These are phyloP conservation scores for Daldinia decipiens DNA, from an alignment of 495 filamentous ascomycete genomes.

Conservation along the genomic window DNA sequence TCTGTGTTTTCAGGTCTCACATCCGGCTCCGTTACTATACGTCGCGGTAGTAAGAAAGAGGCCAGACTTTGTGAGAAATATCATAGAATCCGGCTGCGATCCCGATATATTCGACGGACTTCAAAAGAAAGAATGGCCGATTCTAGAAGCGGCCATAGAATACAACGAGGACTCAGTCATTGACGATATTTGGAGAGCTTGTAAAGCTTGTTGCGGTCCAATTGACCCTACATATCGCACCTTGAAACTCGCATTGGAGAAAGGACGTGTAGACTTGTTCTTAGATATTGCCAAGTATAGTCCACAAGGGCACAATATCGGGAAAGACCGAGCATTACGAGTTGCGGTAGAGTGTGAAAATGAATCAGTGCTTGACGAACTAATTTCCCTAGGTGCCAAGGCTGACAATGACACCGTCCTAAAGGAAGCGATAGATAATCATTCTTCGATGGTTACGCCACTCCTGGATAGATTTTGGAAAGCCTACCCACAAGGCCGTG, in stretches of 20 bases:
- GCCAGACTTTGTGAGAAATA: neutral
- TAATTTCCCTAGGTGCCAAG: neutral
- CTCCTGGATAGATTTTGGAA: neutral
- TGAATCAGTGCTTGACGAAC: neutral
- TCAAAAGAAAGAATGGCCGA: fast-evolving
- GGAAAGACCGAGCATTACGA: neutral
- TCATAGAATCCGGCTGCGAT: neutral
- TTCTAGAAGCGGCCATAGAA: neutral
- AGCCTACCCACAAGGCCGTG: neutral
- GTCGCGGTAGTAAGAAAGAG: neutral
- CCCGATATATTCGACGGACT: neutral
- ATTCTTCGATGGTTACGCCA: neutral
- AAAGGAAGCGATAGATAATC: neutral
- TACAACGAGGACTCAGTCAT: neutral
- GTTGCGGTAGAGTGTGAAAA: neutral
- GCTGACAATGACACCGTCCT: neutral
- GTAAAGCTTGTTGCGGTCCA: neutral
- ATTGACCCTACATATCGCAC: neutral
- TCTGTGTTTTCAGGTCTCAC: no score
- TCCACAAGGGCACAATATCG: neutral
- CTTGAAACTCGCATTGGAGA: neutral
- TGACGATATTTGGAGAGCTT: neutral
- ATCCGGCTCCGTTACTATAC: neutral
- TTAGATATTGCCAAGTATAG: neutral
- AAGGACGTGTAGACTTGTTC: neutral